Evolutionary conservation across 2,329 filamentous ascomycete species (phyloP).

Genomic region (Ophiocordyceps camponoti-leonardi): DNA sequence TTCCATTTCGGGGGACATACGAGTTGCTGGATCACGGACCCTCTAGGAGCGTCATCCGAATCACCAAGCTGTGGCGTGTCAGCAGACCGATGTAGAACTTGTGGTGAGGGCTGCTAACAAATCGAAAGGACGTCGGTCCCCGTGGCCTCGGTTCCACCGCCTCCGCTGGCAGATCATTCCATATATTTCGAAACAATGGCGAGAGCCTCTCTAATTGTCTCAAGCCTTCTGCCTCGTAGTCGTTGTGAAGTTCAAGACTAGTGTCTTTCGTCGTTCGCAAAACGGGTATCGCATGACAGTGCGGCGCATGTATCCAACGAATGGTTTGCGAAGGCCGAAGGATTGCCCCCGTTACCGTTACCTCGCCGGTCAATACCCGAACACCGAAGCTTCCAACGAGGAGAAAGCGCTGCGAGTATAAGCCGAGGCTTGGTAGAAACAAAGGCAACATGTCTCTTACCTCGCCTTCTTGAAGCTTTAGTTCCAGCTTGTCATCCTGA

Average conservation of each 20-base stretch:
- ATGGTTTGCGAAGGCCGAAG: constrained; percentile 28
- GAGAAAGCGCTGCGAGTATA: constrained; percentile 33
- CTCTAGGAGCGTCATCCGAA: constrained; percentile 33
- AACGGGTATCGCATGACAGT: constrained; percentile 53
- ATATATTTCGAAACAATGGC: constrained; percentile 49
- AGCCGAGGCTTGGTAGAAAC: constrained; percentile 2
- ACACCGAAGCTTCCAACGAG: constrained; percentile 54
- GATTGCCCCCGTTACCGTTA: constrained; percentile 48
- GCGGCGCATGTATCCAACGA: constrained; percentile 46
- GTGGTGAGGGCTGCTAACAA: constrained; percentile 20
- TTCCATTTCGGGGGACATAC: constrained; percentile 44
- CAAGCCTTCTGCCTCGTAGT: constrained; percentile 29
- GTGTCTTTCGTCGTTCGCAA: constrained; percentile 35
- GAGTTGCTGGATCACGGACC: constrained; percentile 32
- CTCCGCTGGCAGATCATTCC: constrained; percentile 29
- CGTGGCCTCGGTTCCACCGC: constrained; percentile 6
- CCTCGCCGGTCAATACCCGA: constrained; percentile 39
- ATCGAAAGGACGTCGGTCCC: constrained; percentile 24
- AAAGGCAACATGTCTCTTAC: constrained; percentile 12
- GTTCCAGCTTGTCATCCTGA: constrained; percentile 18
- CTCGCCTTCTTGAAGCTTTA: constrained; percentile 31
- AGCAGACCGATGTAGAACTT: constrained; percentile 1
- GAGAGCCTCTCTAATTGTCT: constrained; percentile 40
- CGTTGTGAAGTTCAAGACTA: constrained; percentile 36
- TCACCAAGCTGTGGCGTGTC: constrained; percentile 29